phyloP scores from a whole-genome alignment of 176 grass and related monocot species.

The Phoenix roebelenii region DNA sequence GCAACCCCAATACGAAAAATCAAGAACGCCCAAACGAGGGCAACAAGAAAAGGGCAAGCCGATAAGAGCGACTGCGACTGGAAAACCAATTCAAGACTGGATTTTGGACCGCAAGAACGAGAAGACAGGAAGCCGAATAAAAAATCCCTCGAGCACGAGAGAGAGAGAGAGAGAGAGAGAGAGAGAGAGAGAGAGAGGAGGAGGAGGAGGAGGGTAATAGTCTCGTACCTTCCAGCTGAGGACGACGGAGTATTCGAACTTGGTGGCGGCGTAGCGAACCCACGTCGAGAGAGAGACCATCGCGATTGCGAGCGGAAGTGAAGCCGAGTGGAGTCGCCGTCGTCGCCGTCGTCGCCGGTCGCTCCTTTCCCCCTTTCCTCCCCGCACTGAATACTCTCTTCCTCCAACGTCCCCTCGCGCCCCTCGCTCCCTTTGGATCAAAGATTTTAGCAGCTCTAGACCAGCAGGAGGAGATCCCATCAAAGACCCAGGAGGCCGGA shows the following conservation, averaged over 20 bases:
- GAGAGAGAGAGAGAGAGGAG: background rate
- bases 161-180: background rate
- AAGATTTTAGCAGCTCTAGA: no score
- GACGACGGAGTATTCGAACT: constrained; percentile 78
- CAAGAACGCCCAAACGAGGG: no score
- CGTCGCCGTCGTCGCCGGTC: no score
- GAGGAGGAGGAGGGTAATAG: background rate
- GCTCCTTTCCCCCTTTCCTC: no score
- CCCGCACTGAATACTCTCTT: no score
- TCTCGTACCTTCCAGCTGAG: constrained; percentile 56
- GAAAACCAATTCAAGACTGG: background rate
- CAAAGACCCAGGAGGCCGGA: no score
- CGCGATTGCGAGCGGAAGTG: background rate
- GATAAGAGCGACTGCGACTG: no score
- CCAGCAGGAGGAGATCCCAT: no score
- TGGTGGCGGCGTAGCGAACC: constrained; percentile 80
- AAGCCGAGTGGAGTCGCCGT: background rate
- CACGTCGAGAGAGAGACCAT: constrained; percentile 85
- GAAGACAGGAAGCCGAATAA: background rate
- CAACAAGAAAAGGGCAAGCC: no score
- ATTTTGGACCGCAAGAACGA: background rate
- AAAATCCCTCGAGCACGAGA: background rate
- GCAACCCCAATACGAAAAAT: no score
- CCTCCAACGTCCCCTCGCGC: no score
- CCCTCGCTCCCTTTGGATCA: no score